Evolutionary conservation across 345 rosid species (phyloP).

Genomic region (Heritiera fomes): DNA sequence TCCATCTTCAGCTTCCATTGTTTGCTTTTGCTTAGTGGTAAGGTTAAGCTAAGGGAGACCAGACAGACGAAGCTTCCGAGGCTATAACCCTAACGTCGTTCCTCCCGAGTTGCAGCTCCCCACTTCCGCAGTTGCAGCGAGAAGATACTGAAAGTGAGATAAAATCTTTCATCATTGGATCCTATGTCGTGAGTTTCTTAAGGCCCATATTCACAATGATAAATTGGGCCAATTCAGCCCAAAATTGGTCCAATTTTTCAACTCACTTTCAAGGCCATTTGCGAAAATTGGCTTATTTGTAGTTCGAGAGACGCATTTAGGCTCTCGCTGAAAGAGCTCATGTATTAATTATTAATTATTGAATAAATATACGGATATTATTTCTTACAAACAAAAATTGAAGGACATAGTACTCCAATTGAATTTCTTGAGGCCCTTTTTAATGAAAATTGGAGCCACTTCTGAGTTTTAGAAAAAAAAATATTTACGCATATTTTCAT

Average conservation of each 20-base stretch:
- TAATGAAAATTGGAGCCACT: no score
- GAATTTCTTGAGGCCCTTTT: no score
- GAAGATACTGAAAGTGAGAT: background rate
- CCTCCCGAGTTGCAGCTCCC: background rate
- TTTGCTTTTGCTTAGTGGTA: background rate
- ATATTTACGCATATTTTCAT: no score
- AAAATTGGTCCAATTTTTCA: background rate
- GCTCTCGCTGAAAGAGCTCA: no score
- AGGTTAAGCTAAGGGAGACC: background rate
- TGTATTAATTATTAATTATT: no score
- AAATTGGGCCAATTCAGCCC: background rate
- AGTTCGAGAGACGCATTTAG: no score
- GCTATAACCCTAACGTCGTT: conserved; percentile 33
- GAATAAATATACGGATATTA: no score
- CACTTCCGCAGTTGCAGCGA: no score
- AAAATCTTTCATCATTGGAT: background rate
- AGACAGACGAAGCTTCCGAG: background rate
- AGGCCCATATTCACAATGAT: background rate
- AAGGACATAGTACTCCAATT: no score
- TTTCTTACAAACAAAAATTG: no score
- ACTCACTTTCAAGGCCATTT: background rate
- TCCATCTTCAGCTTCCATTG: conserved; percentile 78
- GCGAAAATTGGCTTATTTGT: no score
- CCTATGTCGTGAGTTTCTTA: background rate
- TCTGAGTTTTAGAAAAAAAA: no score